phyloP scores from a whole-genome alignment of 331 rosid species.

The Malus hybrid region DNA sequence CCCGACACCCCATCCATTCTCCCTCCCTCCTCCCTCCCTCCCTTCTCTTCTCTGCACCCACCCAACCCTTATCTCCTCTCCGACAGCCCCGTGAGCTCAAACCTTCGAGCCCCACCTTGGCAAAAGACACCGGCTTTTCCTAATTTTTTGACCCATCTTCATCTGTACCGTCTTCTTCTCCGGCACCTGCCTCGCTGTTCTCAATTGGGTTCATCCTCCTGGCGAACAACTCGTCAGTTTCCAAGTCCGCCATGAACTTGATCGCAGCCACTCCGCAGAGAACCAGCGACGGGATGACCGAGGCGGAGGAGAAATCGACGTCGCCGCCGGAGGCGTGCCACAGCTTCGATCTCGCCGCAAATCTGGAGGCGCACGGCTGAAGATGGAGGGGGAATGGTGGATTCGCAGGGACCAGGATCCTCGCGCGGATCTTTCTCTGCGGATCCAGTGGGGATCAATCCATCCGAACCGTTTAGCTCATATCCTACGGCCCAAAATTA shows the following conservation, averaged over 20 bases:
- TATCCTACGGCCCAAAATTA: too few relatives aligned
- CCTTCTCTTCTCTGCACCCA: too few relatives aligned
- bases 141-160: conserved; percentile 30
- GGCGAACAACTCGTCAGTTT: conserved; percentile 77
- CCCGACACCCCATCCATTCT: too few relatives aligned
- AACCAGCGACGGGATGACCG: conserved; percentile 50
- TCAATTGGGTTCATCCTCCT: conserved; percentile 42
- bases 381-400: too few relatives aligned
- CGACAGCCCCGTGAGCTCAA: too few relatives aligned
- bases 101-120: conserved; percentile 22
- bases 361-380: too few relatives aligned
- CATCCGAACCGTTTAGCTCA: too few relatives aligned
- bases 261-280: conserved; percentile 61
- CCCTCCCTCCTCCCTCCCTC: too few relatives aligned
- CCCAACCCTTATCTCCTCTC: too few relatives aligned
- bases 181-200: conserved; percentile 31
- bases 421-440: too few relatives aligned
- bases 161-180: conserved; percentile 23
- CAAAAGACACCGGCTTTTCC: conserved; percentile 78
- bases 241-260: conserved; percentile 73
- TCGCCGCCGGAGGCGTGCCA: conserved; percentile 90
- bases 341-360: conserved; percentile 17
- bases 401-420: too few relatives aligned
- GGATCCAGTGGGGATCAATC: too few relatives aligned
- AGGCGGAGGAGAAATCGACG: conserved; percentile 40